Base-by-base conservation (phyloP, 495 filamentous ascomycete species). In the Parathielavia hyrcaniae region DNA sequence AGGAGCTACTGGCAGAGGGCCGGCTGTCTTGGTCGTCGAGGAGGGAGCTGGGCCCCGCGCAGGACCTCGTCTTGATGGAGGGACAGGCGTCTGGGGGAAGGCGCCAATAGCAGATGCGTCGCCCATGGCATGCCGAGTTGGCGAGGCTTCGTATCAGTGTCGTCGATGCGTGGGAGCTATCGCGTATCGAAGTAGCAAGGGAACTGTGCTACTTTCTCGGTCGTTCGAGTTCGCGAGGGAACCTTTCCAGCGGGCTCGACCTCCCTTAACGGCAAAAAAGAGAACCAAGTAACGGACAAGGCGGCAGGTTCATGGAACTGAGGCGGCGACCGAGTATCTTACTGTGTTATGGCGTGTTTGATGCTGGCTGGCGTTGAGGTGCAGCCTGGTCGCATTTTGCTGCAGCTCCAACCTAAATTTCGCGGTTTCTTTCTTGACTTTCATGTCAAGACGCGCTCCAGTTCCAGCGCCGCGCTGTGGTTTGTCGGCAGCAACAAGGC, bases 51-150 rank as follows among this genome's bases (percentile, higher is more conserved):
- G 14, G 2, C 57, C 20, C 60, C 30, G 54, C 51, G 50, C 53
- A 43, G 53, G 62, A 48, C 52, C 47, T 54, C 53, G 36, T 57
- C 60, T 55, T 64, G 67, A 60, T 41, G 55, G 52, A 40, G 36
- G 26, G 61, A 61, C 63, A 43, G 73, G 74, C 48, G 73, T 75
- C 55, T 70, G 66, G 14, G 75, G 76, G 54, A 69, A 79, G 58
- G 67, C 73, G 62, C 76, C 76, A 61, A 74, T 60, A 56, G 63
- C 63, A 40, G 69, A 64, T 55, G 61, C 71, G 58, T 62, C 67
- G 53, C 61, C 73, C 76, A 79, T 79, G 63, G 75, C 76, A 78
- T 77, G 64, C 73, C 73, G 72, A 59, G 65, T 68, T 61, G 64
- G 53, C 26, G 54, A 47, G 58, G 40, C 8, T 46, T 5, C 50